These are phyloP conservation scores for Jatropha multifida DNA, from an alignment of 441 rosid species.

Conservation along the genomic window DNA sequence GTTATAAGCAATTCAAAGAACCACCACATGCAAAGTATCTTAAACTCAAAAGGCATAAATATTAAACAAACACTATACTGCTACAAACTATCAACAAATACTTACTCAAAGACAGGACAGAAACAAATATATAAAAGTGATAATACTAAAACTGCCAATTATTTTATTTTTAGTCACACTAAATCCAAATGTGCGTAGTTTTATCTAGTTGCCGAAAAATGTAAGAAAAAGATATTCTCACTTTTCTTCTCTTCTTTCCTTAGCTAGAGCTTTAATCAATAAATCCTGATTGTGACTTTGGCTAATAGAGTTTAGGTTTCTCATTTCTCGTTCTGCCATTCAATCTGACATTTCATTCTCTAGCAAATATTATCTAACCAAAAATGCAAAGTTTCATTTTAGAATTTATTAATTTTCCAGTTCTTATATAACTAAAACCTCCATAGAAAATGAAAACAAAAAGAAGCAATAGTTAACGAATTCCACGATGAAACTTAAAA, in stretches of 20 bases:
- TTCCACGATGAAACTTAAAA: background rate
- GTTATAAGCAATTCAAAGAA: slow-evolving; percentile 10
- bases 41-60: slow-evolving; percentile 4
- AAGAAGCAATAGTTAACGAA: background rate
- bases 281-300: background rate
- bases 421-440: background rate
- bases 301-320: background rate
- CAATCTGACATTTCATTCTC: background rate
- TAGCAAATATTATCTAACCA: background rate
- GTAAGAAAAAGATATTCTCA: background rate
- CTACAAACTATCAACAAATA: slow-evolving; percentile 1
- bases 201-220: background rate
- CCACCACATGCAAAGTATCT: background rate
- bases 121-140: slow-evolving; percentile 6
- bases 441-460: background rate
- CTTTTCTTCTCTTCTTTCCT: background rate
- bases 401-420: background rate
- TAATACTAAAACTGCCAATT: background rate
- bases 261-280: background rate
- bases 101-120: background rate
- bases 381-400: background rate
- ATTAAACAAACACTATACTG: background rate
- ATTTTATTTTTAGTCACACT: background rate
- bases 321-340: background rate
- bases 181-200: background rate